phyloP scores from a whole-genome alignment of 2,329 filamentous ascomycete species.

The Colletotrichum tanaceti region DNA sequence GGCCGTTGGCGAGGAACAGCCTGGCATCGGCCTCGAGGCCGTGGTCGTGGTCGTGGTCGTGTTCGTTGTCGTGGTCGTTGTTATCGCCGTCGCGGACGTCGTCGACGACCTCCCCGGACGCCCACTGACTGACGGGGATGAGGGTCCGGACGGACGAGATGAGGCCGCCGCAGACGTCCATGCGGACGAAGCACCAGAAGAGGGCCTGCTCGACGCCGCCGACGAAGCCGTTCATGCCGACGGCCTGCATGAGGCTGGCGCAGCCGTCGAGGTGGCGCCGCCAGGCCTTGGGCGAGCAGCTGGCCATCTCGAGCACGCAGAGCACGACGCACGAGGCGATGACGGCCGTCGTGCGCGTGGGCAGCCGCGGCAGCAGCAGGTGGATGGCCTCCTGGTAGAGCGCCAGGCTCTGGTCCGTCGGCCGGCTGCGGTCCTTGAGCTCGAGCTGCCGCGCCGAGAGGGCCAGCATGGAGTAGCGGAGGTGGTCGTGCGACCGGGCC shows the following conservation, averaged over 20 bases:
- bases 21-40: slow-evolving; percentile 48
- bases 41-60: no score
- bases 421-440: slow-evolving; percentile 55
- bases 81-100: no score
- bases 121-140: slow-evolving; percentile 61
- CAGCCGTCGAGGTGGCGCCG: slow-evolving; percentile 68
- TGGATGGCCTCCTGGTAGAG: slow-evolving; percentile 67
- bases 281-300: slow-evolving; percentile 60
- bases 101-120: slow-evolving; percentile 48
- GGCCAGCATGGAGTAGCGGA: slow-evolving; percentile 65
- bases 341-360: slow-evolving; percentile 47
- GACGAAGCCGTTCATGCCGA: slow-evolving; percentile 64
- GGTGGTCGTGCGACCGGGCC: slow-evolving; percentile 59
- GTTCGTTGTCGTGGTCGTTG: no score
- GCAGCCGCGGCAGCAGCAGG: slow-evolving; percentile 51
- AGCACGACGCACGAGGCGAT: slow-evolving; percentile 54
- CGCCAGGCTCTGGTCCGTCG: slow-evolving; percentile 63
- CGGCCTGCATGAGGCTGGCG: slow-evolving; percentile 64
- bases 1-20: slow-evolving; percentile 50
- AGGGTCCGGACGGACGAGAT: slow-evolving; percentile 66
- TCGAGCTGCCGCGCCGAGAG: slow-evolving; percentile 67
- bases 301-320: slow-evolving; percentile 57
- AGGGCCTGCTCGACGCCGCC: slow-evolving; percentile 65
- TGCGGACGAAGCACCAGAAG: slow-evolving; percentile 70
- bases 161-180: slow-evolving; percentile 68